These are phyloP conservation scores for Hypoxylon sp. DNA, from an alignment of 2,329 filamentous ascomycete genomes.

Conservation along the genomic window DNA sequence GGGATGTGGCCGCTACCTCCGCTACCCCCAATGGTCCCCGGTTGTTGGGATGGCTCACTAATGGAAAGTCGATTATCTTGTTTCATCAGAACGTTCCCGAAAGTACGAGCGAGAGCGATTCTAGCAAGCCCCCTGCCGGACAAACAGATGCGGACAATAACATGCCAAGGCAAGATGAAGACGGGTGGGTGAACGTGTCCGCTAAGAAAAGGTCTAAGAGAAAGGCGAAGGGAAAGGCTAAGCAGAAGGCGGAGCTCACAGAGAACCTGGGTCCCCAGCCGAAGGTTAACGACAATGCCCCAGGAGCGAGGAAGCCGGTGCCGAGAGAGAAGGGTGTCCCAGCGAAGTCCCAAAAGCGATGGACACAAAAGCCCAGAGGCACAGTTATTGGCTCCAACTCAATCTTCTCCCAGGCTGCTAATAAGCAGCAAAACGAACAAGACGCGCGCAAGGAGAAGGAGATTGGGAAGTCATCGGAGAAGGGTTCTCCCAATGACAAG, in stretches of 20 bases:
- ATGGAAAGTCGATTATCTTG: neutral
- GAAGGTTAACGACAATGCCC: neutral
- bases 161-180: neutral
- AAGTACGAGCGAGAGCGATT: neutral
- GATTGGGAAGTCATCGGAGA: too few relatives aligned
- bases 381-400: slow-evolving; percentile 31
- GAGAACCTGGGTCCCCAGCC: neutral
- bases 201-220: slow-evolving; percentile 5
- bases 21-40: neutral
- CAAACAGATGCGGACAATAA: neutral
- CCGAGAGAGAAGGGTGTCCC: neutral
- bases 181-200: slow-evolving; percentile 12
- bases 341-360: neutral
- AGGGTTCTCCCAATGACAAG: neutral
- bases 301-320: neutral
- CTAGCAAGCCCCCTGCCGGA: neutral
- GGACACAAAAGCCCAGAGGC: neutral
- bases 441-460: neutral
- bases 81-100: neutral
- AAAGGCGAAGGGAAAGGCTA: slow-evolving; percentile 14
- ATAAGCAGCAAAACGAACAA: neutral
- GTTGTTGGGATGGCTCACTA: neutral
- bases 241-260: neutral
- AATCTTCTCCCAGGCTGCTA: slow-evolving; percentile 9
- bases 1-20: neutral